phyloP scores from a whole-genome alignment of 139 green algal species.

The Limnomonas spitsbergensis region DNA sequence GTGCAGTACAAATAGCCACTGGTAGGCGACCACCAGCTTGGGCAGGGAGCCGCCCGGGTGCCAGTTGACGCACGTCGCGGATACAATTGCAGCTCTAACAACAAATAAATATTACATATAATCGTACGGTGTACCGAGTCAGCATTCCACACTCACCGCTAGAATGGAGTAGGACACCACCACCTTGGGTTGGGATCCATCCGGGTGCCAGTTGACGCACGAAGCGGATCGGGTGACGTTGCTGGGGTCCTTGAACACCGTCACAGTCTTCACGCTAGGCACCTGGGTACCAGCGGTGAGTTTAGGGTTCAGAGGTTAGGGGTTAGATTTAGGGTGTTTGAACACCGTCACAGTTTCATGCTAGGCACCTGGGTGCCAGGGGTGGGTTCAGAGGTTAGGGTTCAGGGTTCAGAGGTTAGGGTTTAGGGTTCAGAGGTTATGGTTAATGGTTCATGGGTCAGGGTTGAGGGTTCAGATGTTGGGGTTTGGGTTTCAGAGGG shows the following conservation, averaged over 20 bases:
- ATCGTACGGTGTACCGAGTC: no score
- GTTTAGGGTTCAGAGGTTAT: no score
- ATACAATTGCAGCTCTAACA: no score
- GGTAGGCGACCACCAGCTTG: conserved; percentile 42
- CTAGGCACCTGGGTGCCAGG: conserved; percentile 35
- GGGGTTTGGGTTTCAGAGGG: no score
- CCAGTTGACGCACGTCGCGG: conserved; percentile 71
- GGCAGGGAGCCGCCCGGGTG: conserved; percentile 70
- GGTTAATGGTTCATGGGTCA: no score
- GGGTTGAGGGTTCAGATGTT: no score
- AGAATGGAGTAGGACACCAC: conserved; percentile 20
- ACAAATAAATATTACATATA: no score
- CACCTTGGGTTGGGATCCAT: conserved; percentile 62
- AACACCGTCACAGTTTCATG: conserved; percentile 81
- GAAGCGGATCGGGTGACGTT: conserved; percentile 57
- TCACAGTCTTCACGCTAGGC: conserved; percentile 72
- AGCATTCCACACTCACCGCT: not conserved
- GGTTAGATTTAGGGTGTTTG: conserved; percentile 79
- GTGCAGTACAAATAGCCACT: no score
- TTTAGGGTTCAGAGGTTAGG: conserved; percentile 63
- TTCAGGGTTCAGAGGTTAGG: no score
- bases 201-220: conserved; percentile 80
- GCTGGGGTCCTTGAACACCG: conserved; percentile 80
- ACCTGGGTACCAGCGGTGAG: conserved; percentile 39
- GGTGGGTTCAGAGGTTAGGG: conserved; percentile 63